Percentiles rank a stretch among this genome's conserved stretches.
Evolutionary conservation across 2,329 filamentous ascomycete genomes (phyloP).

Genomic region (Pseudogymnoascus sp.): DNA sequence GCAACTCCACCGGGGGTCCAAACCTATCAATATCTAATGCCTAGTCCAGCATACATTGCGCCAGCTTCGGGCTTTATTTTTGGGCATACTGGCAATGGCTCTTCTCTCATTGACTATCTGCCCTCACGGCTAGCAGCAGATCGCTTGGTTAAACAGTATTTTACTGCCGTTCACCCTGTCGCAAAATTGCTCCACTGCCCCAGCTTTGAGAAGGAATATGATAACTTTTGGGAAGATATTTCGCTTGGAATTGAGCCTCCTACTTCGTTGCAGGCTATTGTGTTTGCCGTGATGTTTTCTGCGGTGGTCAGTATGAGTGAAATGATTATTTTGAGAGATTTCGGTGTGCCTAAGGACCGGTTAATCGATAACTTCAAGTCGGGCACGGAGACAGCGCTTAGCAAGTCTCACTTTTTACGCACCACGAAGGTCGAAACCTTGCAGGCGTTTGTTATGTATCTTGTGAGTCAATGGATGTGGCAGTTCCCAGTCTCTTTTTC

Average conservation of each 20-base stretch:
- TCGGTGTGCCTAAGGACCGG: slow-evolving; percentile 46
- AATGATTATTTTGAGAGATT: slow-evolving; percentile 40
- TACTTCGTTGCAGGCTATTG: slow-evolving; percentile 55
- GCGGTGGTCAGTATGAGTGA: slow-evolving; percentile 59
- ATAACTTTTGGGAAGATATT: slow-evolving; percentile 56
- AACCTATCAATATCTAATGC: slow-evolving; percentile 48
- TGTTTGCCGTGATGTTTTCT: slow-evolving; percentile 63
- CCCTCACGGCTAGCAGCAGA: slow-evolving; percentile 51
- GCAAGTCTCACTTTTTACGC: slow-evolving; percentile 60
- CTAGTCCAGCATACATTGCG: slow-evolving; percentile 57
- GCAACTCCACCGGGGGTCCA: slow-evolving; percentile 17
- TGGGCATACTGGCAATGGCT: slow-evolving; percentile 39
- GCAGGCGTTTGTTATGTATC: slow-evolving; percentile 69
- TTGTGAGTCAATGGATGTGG: slow-evolving; percentile 40
- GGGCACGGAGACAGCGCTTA: slow-evolving; percentile 58
- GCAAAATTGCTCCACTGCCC: slow-evolving; percentile 59
- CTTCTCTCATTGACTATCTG: slow-evolving; percentile 50
- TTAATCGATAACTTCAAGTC: slow-evolving; percentile 56
- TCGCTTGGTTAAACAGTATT: slow-evolving; percentile 58
- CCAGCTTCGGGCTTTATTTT: slow-evolving; percentile 63
- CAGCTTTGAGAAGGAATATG: slow-evolving; percentile 57
- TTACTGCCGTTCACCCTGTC: slow-evolving; percentile 58
- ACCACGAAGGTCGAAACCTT: slow-evolving; percentile 67
- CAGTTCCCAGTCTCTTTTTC: neutral
- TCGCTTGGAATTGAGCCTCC: slow-evolving; percentile 51